Evolutionary conservation across 2,329 filamentous ascomycete species (phyloP), one percentile per base, ranked within the genome.

Genomic region (Beauveria sp.): DNA sequence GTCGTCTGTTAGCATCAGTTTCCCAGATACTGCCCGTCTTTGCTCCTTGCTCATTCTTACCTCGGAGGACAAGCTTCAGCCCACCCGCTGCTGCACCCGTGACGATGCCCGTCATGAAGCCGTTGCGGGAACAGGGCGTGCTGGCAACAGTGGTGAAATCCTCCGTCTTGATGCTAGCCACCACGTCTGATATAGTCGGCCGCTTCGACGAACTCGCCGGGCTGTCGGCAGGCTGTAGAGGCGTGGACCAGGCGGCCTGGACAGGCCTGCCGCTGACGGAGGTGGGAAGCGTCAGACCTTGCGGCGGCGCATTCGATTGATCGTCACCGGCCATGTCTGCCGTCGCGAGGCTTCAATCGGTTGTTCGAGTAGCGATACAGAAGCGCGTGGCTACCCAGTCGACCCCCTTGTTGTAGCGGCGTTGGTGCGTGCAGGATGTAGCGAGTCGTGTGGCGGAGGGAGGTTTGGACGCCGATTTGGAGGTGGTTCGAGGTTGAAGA

Each of bases 81-180:
- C 86, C 88, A 60, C 93, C 93, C 38, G 91, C 75, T 4, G 83
- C 88, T 65, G 91, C 89, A 3, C 91, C 95, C 2, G 85, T 82
- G 1, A 85, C 89, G 68, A 99, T 96, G 26, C 92, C 95, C 1
- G 89, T 86, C 67, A 98, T 77, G 58, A 96, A 79, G 2, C 90
- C 88, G 70, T 96, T 88, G 64, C 93, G 82, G 22, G 91, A 89
- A 73, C 95, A 98, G 0, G 93, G 93, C 62, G 86, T 83, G 73
- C 89, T 88, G 72, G 93, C 87, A 58, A 96, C 79, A 50, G 85
- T 84, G 50, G 85, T 73, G 65, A 93, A 89, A 69, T 93, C 90
- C 45, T 87, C 79, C 45, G 80, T 70, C 64, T 86, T 86, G 64
- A 93, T 86, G 53, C 81, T 84, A 64, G 85, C 82, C 55, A 93